A percentile compares a stretch with the other conserved stretches of the same genome.
phyloP scores from a whole-genome alignment of 495 filamentous ascomycete species.

The Penicillium lividum region DNA sequence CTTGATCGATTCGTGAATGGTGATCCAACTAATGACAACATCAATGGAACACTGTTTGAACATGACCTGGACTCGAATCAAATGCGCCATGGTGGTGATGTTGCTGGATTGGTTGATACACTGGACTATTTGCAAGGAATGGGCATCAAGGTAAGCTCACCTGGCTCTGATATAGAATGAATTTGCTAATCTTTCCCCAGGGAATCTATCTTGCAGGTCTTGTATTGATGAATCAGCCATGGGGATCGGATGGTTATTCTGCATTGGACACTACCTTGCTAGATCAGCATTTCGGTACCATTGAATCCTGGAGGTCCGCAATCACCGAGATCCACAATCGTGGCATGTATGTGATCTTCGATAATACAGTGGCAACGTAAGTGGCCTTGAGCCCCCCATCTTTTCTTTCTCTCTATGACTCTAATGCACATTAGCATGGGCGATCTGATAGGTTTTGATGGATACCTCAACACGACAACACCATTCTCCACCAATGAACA shows the following conservation, averaged over 20 bases:
- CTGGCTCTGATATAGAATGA: not conserved
- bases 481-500: conserved; percentile 61
- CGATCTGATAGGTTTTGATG: conserved; percentile 68
- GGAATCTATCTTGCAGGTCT: conserved; percentile 70
- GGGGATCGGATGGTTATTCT: conserved; percentile 67
- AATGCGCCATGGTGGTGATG: conserved; percentile 74
- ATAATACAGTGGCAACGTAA: conserved; percentile 72
- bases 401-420: not conserved
- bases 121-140: conserved; percentile 75
- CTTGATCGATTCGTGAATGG: conserved; percentile 73
- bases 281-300: conserved; percentile 67
- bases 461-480: conserved; percentile 64
- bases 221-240: conserved; percentile 70
- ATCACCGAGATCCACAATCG: conserved; percentile 65
- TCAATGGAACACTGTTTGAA: conserved; percentile 68
- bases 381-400: conserved; percentile 15
- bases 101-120: conserved; percentile 62
- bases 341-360: conserved; percentile 71
- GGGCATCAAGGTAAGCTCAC: conserved; percentile 62
- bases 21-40: conserved; percentile 70
- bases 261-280: conserved; percentile 70
- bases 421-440: conserved; percentile 50
- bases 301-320: conserved; percentile 62
- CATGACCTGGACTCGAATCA: conserved; percentile 69
- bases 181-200: conserved; percentile 25